Base-by-base conservation (phyloP, 345 rosid genomes). In the Boechera stricta region DNA sequence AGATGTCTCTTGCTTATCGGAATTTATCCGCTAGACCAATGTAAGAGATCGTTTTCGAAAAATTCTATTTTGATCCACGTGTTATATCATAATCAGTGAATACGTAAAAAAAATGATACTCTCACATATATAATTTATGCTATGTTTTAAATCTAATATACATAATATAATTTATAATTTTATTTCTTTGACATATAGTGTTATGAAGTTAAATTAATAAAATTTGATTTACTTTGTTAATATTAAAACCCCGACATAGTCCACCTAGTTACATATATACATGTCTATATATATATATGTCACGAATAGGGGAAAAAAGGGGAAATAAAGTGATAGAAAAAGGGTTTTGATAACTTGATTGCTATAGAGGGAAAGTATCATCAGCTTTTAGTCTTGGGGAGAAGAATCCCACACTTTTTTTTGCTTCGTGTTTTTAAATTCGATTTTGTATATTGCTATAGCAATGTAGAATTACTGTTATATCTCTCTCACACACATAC, bases 321-420 rank as follows among this genome's bases (percentile, higher is more conserved):
- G 16, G 6, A 32, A 39, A 66, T 31, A 72, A 72, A 78, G 77
- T 60, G 73, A 41, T 42, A 67, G 70, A 45, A 79, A 78, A 79
- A 79, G 70, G 54, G 52, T 13, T 36, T 72, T 67, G 65, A 73
- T 73, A 60, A 79, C 74, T 79, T 79, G 82, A 79, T 73, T 79
- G 82, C 74, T 73, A 74, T 79, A 60, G 78, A 79, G 82, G 82
- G 31, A 79, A 79, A 73, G 82, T 79, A 79, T 79, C 70, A 67
- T 61, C 82, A 73, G 70, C 82, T 73, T 79, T 79, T 79, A 29
- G 69, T 64, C 54, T 53, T 29, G 45, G 56, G 68, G 24, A 49
- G 66, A 39, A 60, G 28, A 78, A 67, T 66, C 64, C 21, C 13
- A 41, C 44, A 47, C 49, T 58, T 48, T 7, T 29, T 48, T 60